These are phyloP conservation scores for Rickenella mellea DNA, from an alignment of 768 basidiomycete species.

Conservation along the genomic window DNA sequence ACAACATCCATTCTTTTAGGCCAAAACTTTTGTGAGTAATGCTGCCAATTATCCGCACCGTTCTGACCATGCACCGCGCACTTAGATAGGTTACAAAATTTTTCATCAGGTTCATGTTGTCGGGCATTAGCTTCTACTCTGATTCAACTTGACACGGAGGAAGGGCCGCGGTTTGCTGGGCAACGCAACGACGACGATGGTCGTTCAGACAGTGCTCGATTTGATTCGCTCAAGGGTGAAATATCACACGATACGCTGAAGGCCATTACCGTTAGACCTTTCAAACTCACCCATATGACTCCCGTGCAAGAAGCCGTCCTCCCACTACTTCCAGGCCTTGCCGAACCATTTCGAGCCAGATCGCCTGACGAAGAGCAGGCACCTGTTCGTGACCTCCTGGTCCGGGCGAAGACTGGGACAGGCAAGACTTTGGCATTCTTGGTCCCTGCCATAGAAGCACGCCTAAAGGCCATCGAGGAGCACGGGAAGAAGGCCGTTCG, in stretches of 20 bases:
- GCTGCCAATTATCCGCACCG: too few relatives aligned
- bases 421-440: constrained; percentile 88
- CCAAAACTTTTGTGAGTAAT: too few relatives aligned
- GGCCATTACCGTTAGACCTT: constrained; percentile 55
- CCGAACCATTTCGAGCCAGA: constrained; percentile 36
- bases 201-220: too few relatives aligned
- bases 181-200: too few relatives aligned
- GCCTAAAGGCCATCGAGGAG: constrained; percentile 47
- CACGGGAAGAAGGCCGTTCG: constrained; percentile 28
- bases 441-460: constrained; percentile 75
- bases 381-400: constrained; percentile 57
- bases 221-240: constrained; percentile 21
- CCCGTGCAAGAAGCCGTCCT: constrained; percentile 77
- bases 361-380: constrained; percentile 13
- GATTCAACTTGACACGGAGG: too few relatives aligned
- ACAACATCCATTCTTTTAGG: too few relatives aligned
- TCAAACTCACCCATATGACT: constrained; percentile 65
- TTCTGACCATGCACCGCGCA: too few relatives aligned
- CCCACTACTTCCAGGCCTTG: constrained; percentile 62
- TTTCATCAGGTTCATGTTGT: too few relatives aligned
- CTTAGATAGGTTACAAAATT: too few relatives aligned
- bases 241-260: constrained; percentile 31
- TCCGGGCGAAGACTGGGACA: constrained; percentile 83
- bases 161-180: too few relatives aligned
- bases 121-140: too few relatives aligned